Evolutionary conservation across 2,329 filamentous ascomycete species (phyloP), one percentile per base, ranked within the genome.

Genomic region (Juglanconis oblonga): DNA sequence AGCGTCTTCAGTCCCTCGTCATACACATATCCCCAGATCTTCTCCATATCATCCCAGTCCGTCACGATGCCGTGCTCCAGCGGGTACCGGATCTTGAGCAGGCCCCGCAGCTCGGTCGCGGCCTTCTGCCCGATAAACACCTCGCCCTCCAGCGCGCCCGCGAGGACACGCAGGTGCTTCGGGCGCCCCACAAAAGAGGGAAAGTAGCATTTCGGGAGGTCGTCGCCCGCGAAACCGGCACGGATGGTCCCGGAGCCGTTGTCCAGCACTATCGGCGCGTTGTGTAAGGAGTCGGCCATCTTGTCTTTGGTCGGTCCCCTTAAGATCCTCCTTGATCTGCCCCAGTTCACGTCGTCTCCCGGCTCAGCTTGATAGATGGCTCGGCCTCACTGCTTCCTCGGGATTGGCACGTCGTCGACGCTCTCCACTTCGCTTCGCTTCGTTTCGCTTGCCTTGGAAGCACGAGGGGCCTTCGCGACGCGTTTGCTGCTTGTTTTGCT

Each of bases 21-120:
- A 74, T 98, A 99, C 56, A 99, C 92, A 72, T 96, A 95, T 70
- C 96, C 91, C 95, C 95, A 99, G 77, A 99, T 99, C 79, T 92
- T 88, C 81, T 99, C 95, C 95, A 99, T 99, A 72, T 99, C 95
- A 73, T 98, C 95, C 95, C 95, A 99, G 76, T 99, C 92, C 67
- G 95, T 99, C 64, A 99, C 95, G 70, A 99, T 96, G 68, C 95
- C 95, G 74, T 99, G 95, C 78, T 98, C 95, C 58, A 99, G 80
- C 49, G 95, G 95, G 73, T 98, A 98, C 66, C 87, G 85, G 69
- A 99, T 97, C 84, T 98, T 99, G 68, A 99, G 83, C 63, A 99
- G 80, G 3, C 95, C 95, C 70, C 94, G 87, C 70, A 97, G 82
- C 72, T 98, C 93, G 68, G 92, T 90, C 62, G 94, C 93, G 17